Percentiles rank a stretch among this genome's conserved stretches.
Conservation (phyloP, 78 protist species). For the Dictyostelium intermedium region DNA sequence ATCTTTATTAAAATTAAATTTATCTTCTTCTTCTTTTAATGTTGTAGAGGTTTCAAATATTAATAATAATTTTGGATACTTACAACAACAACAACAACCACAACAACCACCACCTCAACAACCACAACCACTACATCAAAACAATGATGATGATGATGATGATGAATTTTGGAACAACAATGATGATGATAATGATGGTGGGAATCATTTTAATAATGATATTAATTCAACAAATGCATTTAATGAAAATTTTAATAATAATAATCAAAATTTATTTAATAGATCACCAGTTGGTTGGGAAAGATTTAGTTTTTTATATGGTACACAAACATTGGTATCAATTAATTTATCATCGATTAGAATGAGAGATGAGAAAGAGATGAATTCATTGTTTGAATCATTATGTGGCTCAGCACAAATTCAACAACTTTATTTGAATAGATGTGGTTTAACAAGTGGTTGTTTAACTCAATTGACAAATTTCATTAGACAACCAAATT, state of each 20-base stretch:
- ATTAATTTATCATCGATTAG: conserved; percentile 4
- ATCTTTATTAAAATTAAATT: neutral
- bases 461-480: neutral
- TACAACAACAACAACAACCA: neutral
- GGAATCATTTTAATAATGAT: neutral
- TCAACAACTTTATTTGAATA: neutral
- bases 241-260: neutral
- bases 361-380: neutral
- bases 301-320: conserved; percentile 1
- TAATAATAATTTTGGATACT: neutral
- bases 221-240: conserved; percentile 2
- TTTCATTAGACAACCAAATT: neutral
- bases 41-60: neutral
- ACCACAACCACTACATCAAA: neutral
- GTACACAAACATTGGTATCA: neutral
- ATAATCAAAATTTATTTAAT: neutral
- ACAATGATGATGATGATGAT: neutral
- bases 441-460: neutral
- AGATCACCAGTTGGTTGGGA: neutral
- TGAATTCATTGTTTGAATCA: neutral
- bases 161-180: neutral
- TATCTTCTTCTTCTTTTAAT: neutral
- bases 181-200: neutral
- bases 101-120: neutral
- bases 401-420: neutral